Conservation (phyloP, 371 early-diverging fungal species). For the Lichtheimia ramosa region DNA sequence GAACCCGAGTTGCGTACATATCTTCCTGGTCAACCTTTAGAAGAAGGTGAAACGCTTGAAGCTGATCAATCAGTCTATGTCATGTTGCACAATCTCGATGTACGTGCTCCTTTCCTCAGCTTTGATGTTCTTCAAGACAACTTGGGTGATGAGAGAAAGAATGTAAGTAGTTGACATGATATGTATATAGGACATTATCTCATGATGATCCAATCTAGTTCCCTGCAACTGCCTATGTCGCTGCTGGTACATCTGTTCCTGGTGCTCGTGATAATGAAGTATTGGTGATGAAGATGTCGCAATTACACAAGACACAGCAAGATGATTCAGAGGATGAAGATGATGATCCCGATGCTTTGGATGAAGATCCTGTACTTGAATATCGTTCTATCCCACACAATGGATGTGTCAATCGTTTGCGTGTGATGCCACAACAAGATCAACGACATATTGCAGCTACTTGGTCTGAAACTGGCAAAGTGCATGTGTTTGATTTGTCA, state of each 20-base stretch:
- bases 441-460: conserved; percentile 78
- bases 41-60: conserved; percentile 87
- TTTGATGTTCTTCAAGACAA: conserved; percentile 91
- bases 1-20: conserved; percentile 74
- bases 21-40: conserved; percentile 89
- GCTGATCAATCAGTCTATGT: conserved; percentile 93
- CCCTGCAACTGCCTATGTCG: conserved; percentile 90
- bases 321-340: conserved; percentile 77
- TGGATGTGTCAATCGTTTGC: conserved; percentile 92
- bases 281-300: conserved; percentile 90
- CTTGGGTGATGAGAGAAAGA: conserved; percentile 78
- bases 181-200: too few species aligned
- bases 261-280: conserved; percentile 83
- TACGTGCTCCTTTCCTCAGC: conserved; percentile 95
- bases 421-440: conserved; percentile 70
- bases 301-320: conserved; percentile 87
- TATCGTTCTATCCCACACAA: conserved; percentile 76
- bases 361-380: conserved; percentile 93
- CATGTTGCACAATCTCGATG: conserved; percentile 92
- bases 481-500: conserved; percentile 87
- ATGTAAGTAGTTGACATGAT: conserved; percentile 38
- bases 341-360: conserved; percentile 79
- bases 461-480: conserved; percentile 94
- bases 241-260: conserved; percentile 95
- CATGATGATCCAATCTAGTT: conserved; percentile 44